Evolutionary conservation across 148 eudicot genomes (phyloP), one percentile per base, ranked within the genome.

Genomic region (Amaranthus hypochondriacus): DNA sequence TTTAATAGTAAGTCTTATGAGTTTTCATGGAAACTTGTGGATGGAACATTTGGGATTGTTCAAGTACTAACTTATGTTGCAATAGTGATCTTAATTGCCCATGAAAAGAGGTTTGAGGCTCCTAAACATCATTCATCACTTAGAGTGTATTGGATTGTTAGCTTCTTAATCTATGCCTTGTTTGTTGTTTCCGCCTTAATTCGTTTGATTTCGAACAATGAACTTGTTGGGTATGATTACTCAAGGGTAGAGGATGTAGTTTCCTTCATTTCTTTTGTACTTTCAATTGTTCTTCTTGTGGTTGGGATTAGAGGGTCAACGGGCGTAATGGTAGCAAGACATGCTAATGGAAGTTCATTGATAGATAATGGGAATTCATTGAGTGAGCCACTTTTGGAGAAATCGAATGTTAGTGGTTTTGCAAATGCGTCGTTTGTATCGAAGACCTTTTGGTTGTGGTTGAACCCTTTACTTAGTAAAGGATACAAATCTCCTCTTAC

Each of bases 391-490:
- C 84, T 87, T 61, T 69, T 86, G 78, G 86, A 86, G 12, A 84
- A 84, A 56, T 61, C 85, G 10, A 72, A 48, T 21, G 84, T 84
- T 4, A 89, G 81, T 68, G 88, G 83, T n/a, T 94, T 74, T 79
- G 90, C 96, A 60, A 74, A 82, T 39, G 97, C 97, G 61, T 89
- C 98, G 48, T 5, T 86, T 18, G 21, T 85, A 3, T 90, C 98
- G 0, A 91, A 88, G 78, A 68, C 86, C 5, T 89, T 94, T 74
- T 94, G 88, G 90, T 8, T 91, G 28, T 94, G 98, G 98, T 73
- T 94, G 86, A 88, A 88, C 66, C 97, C 98, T 15, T 62, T 94
- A 4, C 80, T 94, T 43, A 76, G 68, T 13, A 87, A 88, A 84
- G 98, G 98, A n/a, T 87, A 86, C 73, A 87, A 79, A 64, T 57